Percentiles rank a stretch among this genome's conserved stretches.
Conservation (phyloP, 768 basidiomycete genomes). For the Lepiota subincarnata region DNA sequence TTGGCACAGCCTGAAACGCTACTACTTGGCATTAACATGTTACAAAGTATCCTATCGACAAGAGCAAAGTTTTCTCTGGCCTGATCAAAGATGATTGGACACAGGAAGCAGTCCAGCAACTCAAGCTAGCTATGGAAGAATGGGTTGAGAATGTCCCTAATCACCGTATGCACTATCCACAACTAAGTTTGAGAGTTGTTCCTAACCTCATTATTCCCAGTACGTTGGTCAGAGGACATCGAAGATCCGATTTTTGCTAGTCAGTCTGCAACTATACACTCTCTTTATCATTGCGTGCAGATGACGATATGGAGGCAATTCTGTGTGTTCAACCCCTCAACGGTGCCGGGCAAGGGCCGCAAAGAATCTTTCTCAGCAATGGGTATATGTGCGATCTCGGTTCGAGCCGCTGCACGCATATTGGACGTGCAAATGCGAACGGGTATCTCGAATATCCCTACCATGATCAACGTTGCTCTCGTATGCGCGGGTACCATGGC, state of each 20-base stretch:
- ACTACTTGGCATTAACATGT: neutral
- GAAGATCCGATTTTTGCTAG: conserved; percentile 44
- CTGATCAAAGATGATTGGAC: conserved; percentile 49
- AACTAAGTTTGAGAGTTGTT: neutral
- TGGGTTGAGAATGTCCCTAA: conserved; percentile 71
- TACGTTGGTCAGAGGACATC: conserved; percentile 51
- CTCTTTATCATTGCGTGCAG: conserved; percentile 44
- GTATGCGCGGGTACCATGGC: conserved; percentile 50
- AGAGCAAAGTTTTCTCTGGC: conserved; percentile 50
- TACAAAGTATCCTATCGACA: conserved; percentile 67
- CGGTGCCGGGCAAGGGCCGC: neutral
- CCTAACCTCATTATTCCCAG: neutral
- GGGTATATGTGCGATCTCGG: conserved; percentile 29
- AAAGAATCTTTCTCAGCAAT: neutral
- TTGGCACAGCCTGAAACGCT: conserved; percentile 1
- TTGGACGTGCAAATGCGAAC: conserved; percentile 46
- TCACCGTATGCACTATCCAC: conserved; percentile 43
- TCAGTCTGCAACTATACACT: conserved; percentile 55
- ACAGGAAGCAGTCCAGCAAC: conserved; percentile 57
- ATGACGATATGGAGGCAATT: conserved; percentile 36
- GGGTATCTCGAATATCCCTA: conserved; percentile 38
- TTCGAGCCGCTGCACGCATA: conserved; percentile 55
- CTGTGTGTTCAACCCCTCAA: neutral
- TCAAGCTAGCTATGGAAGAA: conserved; percentile 65
- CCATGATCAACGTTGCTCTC: conserved; percentile 42